Evolutionary conservation across 2,329 filamentous ascomycete genomes (phyloP).

Genomic region (Acarospora socialis): DNA sequence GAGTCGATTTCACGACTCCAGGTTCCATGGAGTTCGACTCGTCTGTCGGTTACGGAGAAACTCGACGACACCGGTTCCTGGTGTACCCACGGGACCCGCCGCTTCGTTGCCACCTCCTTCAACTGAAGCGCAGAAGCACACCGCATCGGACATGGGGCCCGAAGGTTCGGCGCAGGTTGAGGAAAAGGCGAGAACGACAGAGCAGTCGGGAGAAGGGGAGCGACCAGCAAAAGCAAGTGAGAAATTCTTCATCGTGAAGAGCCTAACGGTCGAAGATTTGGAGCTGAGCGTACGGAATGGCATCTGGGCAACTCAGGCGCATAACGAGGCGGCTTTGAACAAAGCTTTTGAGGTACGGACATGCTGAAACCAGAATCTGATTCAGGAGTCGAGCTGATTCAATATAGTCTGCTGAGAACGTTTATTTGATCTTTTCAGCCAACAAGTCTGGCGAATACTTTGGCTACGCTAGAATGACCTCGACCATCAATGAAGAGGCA

Average conservation of each 20-base stretch:
- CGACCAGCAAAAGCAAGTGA: constrained; percentile 39
- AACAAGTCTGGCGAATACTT: constrained; percentile 98
- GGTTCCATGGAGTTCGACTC: constrained; percentile 70
- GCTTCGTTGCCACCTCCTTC: constrained; percentile 27
- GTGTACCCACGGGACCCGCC: constrained; percentile 22
- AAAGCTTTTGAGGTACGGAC: constrained; percentile 59
- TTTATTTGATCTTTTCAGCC: constrained; percentile 87
- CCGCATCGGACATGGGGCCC: constrained; percentile 4
- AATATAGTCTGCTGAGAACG: constrained; percentile 57
- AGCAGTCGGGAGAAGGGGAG: constrained; percentile 12
- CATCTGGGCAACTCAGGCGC: constrained; percentile 86
- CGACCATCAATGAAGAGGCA: constrained; percentile 66
- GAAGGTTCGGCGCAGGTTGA: constrained; percentile 10
- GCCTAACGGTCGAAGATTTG: constrained; percentile 77
- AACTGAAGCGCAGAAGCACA: constrained; percentile 13
- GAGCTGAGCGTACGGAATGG: constrained; percentile 77
- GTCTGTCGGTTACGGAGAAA: constrained; percentile 66
- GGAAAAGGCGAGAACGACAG: constrained; percentile 13
- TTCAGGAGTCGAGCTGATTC: constrained; percentile 3
- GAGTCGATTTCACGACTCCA: constrained; percentile 75
- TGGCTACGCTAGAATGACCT: constrained; percentile 83
- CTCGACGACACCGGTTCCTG: constrained; percentile 26
- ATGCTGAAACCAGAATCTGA: neutral
- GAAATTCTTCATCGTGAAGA: constrained; percentile 86
- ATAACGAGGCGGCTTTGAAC: constrained; percentile 78